phyloP scores from a whole-genome alignment of 2,329 filamentous ascomycete species.

The Pseudocercospora musae region DNA sequence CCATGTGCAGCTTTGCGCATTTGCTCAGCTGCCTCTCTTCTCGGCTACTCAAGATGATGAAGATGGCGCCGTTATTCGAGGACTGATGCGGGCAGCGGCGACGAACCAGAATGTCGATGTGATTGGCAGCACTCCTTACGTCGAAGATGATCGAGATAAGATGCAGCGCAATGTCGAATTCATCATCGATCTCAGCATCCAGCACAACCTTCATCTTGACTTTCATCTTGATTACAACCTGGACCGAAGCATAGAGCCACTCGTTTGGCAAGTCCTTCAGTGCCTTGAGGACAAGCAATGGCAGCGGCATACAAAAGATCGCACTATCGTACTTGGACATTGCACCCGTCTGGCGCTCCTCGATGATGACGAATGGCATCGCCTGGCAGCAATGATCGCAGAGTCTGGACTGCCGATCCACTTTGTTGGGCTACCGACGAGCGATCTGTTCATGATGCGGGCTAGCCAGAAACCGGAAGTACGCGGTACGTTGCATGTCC shows the following conservation, averaged over 20 bases:
- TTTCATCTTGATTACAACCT: constrained; percentile 72
- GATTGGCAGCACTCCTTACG: constrained; percentile 67
- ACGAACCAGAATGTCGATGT: constrained; percentile 51
- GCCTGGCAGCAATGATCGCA: constrained; percentile 49
- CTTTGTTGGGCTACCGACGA: constrained; percentile 68
- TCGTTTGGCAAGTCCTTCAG: constrained; percentile 55
- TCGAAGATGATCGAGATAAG: constrained; percentile 53
- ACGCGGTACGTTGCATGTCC: constrained; percentile 61
- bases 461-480: constrained; percentile 31
- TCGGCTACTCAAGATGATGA: constrained; percentile 42
- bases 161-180: constrained; percentile 60
- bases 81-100: constrained; percentile 48
- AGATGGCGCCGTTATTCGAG: constrained; percentile 50
- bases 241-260: constrained; percentile 46
- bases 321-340: constrained; percentile 62
- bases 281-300: constrained; percentile 52
- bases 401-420: constrained; percentile 54
- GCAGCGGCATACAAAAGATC: constrained; percentile 40
- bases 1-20: constrained; percentile 64
- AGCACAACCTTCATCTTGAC: constrained; percentile 57
- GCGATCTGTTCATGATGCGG: constrained; percentile 70
- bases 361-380: constrained; percentile 47
- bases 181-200: constrained; percentile 56
- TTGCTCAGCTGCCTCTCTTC: constrained; percentile 68
- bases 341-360: constrained; percentile 65